phyloP scores from a whole-genome alignment of 2,329 filamentous ascomycete genomes.

The Pseudogymnoascus sp. region DNA sequence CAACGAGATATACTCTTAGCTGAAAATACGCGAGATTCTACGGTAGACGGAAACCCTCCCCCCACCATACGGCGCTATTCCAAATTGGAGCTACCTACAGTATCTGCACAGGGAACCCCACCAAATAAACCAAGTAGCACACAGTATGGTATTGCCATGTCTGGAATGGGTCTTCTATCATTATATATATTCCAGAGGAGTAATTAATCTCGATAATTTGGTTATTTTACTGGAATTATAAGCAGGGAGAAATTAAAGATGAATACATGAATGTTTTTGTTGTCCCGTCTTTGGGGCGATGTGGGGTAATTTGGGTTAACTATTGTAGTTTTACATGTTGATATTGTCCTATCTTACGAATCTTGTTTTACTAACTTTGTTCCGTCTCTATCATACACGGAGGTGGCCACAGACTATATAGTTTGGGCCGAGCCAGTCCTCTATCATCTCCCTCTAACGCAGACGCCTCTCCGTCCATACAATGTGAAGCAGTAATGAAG shows the following conservation, averaged over 20 bases:
- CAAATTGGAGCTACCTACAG: conserved; percentile 1
- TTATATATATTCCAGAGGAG: neutral
- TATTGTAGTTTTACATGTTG: neutral
- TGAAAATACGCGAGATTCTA: conserved; percentile 8
- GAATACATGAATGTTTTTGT: no score
- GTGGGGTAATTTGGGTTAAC: neutral
- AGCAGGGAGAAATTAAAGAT: no score
- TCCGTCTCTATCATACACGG: neutral
- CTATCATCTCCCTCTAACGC: neutral
- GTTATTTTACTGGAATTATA: neutral
- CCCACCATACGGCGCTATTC: neutral
- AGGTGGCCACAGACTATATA: neutral
- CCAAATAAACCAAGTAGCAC: neutral
- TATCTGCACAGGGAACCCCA: neutral
- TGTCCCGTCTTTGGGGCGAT: no score
- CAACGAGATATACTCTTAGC: conserved; percentile 5
- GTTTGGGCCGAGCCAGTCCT: neutral
- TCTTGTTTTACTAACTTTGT: neutral
- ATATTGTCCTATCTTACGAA: conserved; percentile 2
- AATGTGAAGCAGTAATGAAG: neutral
- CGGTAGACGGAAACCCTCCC: neutral
- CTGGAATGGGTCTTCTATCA: neutral
- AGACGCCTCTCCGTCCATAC: neutral
- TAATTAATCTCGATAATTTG: neutral
- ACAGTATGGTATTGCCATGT: neutral